A percentile compares a stretch with the other conserved stretches of the same genome.
Evolutionary conservation across 805 yeast species (phyloP).

Genomic region (Metschnikowia picachoensis): DNA sequence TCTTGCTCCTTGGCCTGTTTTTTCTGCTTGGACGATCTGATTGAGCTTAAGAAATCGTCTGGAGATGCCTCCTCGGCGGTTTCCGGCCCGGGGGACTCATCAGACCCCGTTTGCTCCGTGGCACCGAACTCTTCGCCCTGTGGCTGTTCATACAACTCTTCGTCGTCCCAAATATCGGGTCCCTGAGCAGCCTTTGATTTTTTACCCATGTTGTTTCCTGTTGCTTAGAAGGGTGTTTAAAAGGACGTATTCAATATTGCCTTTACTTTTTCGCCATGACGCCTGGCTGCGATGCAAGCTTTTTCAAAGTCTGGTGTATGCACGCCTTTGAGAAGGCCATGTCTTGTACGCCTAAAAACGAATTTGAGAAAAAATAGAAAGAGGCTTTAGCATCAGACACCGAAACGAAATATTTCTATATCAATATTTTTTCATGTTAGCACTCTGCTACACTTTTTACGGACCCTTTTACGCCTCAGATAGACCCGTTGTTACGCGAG

Average conservation of each 20-base stretch:
- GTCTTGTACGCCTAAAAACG: not conserved
- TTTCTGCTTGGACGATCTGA: slow-evolving; percentile 76
- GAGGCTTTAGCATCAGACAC: no score
- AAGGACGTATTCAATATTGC: not conserved
- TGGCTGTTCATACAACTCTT: slow-evolving; percentile 45
- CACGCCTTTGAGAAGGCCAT: slow-evolving; percentile 1
- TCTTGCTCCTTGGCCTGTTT: slow-evolving; percentile 65
- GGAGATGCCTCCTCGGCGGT: slow-evolving; percentile 7
- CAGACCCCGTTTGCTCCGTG: slow-evolving; percentile 17
- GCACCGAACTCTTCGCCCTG: slow-evolving; percentile 33
- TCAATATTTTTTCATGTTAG: no score
- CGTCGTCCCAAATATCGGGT: slow-evolving; percentile 80
- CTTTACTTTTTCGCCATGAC: not conserved
- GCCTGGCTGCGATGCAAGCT: slow-evolving; percentile 5
- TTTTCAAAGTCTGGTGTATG: slow-evolving; percentile 9
- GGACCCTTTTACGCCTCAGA: no score
- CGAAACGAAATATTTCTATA: no score
- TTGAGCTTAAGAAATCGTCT: slow-evolving; percentile 73
- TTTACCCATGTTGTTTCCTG: slow-evolving; percentile 35
- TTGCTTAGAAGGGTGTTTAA: not conserved
- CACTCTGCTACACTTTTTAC: no score
- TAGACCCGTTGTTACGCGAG: no score
- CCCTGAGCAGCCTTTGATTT: slow-evolving; percentile 62
- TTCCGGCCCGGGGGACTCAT: slow-evolving; percentile 13
- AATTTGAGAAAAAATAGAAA: not conserved